Conservation (phyloP, 768 basidiomycete species). For the Boletus bicolor region DNA sequence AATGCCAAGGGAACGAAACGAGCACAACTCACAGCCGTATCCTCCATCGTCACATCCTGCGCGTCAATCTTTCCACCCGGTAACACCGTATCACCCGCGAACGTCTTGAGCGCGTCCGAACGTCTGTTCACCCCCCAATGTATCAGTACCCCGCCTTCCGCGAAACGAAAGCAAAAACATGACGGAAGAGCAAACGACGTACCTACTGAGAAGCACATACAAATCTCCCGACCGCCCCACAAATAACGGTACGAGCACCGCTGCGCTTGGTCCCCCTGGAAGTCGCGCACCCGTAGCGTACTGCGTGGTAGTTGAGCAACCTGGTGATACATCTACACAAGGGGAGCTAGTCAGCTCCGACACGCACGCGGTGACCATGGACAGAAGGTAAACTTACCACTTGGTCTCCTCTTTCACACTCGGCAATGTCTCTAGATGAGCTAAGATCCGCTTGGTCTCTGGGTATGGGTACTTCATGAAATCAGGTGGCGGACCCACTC, state of each 20-base stretch:
- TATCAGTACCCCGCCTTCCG: not conserved
- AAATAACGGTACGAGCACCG: constrained; percentile 82
- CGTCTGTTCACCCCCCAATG: constrained; percentile 44
- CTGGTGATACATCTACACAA: constrained; percentile 24
- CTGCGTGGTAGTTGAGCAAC: constrained; percentile 26
- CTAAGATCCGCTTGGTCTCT: constrained; percentile 2
- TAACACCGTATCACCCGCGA: constrained; percentile 84
- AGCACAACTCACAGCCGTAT: constrained; percentile 59
- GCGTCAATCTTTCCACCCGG: constrained; percentile 83
- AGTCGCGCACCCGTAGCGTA: constrained; percentile 33
- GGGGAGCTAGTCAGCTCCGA: not conserved
- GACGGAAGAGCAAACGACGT: constrained; percentile 27
- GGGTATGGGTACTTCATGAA: constrained; percentile 23
- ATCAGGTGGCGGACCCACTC: not conserved
- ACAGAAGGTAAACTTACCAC: constrained; percentile 7
- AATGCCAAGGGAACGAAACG: not conserved
- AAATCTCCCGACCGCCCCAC: constrained; percentile 80
- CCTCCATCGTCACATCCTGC: constrained; percentile 65
- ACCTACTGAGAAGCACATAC: constrained; percentile 84
- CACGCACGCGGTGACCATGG: not conserved
- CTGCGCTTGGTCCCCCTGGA: constrained; percentile 62
- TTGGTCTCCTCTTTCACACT: constrained; percentile 22
- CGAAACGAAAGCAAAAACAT: not conserved
- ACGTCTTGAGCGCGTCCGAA: constrained; percentile 66
- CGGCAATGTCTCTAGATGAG: constrained; percentile 9